phyloP scores from a whole-genome alignment of 208 protist species.

The Trypanosoma congolense region DNA sequence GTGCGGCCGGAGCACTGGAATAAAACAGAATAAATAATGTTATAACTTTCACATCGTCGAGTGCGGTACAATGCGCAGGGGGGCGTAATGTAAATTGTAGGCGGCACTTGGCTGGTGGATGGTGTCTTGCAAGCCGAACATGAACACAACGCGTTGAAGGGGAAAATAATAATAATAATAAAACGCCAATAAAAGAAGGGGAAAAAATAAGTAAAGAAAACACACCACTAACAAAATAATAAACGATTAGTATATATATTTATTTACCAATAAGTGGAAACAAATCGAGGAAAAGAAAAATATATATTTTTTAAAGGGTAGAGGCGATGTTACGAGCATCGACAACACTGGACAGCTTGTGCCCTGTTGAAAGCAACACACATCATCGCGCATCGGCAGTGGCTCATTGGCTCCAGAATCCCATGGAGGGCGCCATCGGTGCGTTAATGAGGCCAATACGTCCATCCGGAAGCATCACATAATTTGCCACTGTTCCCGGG shows the following conservation, averaged over 20 bases:
- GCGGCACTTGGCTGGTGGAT: no score
- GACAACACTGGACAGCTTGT: no score
- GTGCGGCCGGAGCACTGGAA: no score
- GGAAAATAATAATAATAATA: no score
- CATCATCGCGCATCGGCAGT: background rate
- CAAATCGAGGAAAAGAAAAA: background rate
- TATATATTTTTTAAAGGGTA: background rate
- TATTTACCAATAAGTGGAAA: background rate
- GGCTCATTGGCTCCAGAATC: constrained; percentile 7
- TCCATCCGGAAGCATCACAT: constrained; percentile 23
- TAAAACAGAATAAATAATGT: no score
- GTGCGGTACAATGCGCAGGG: no score
- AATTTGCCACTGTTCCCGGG: constrained; percentile 8
- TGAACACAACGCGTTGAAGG: no score
- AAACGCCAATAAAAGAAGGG: background rate
- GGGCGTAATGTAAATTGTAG: no score
- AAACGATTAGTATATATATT: background rate
- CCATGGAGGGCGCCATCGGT: constrained; percentile 4
- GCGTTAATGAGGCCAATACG: constrained; percentile 18
- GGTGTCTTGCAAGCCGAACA: no score
- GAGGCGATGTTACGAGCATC: no score
- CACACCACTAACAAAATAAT: background rate
- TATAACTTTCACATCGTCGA: no score
- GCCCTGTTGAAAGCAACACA: constrained; percentile 11
- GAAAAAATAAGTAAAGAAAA: background rate